Percentiles rank a stretch among this genome's conserved stretches.
Evolutionary conservation across 2,329 filamentous ascomycete species (phyloP).

Genomic region (Helotiales sp.): DNA sequence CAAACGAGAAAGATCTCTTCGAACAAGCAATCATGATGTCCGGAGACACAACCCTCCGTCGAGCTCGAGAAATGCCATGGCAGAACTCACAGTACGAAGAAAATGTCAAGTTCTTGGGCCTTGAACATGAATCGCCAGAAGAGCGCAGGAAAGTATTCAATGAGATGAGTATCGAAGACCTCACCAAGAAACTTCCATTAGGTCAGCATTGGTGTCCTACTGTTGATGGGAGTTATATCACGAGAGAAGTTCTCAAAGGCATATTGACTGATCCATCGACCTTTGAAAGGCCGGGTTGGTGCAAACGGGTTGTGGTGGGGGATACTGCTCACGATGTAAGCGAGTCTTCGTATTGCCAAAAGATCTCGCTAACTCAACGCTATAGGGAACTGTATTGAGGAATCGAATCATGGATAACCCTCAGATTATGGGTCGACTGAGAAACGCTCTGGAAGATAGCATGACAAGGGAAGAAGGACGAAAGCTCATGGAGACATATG

Average conservation of each 20-base stretch:
- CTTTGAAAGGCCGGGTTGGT: slow-evolving; percentile 20
- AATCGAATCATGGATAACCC: slow-evolving; percentile 16
- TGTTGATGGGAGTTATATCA: slow-evolving; percentile 16
- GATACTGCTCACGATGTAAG: slow-evolving; percentile 21
- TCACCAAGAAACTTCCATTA: slow-evolving; percentile 11
- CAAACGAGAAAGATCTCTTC: slow-evolving; percentile 11
- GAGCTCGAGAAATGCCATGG: slow-evolving; percentile 13
- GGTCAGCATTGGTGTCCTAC: slow-evolving; percentile 19
- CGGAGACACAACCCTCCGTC: slow-evolving; percentile 21
- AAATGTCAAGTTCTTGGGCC: background rate
- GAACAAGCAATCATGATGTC: slow-evolving; percentile 21
- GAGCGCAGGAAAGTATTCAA: slow-evolving; percentile 1
- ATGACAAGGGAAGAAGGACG: background rate
- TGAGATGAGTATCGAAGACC: slow-evolving; percentile 3
- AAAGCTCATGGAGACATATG: slow-evolving; percentile 10
- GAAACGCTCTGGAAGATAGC: slow-evolving; percentile 1
- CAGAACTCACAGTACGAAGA: slow-evolving; percentile 13
- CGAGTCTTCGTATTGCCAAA: background rate
- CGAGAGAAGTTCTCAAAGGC: slow-evolving; percentile 10
- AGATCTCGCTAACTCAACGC: background rate
- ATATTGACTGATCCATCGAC: slow-evolving; percentile 1
- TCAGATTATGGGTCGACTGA: slow-evolving; percentile 8
- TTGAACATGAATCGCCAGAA: background rate
- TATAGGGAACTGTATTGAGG: slow-evolving; percentile 19
- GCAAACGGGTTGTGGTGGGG: slow-evolving; percentile 16